Base-by-base conservation (phyloP, 495 filamentous ascomycete species). In the Aspergillus conjunctus region DNA sequence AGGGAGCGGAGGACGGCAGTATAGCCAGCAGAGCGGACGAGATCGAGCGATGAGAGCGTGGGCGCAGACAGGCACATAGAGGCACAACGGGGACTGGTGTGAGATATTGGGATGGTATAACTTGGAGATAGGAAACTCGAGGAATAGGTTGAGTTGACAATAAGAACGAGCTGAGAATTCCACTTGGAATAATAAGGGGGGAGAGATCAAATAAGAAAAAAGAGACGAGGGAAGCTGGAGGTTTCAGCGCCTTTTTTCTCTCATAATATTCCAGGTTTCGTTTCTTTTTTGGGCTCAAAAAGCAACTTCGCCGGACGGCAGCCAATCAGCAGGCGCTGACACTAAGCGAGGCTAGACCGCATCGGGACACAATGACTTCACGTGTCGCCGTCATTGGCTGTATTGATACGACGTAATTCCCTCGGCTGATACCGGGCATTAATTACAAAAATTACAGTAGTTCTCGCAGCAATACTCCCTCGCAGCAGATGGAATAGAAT, bases 21-120 rank as follows among this genome's bases (percentile, higher is more conserved):
- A 56, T 15, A 72, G 71, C 70, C 71, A 70, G 70, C 66, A 55
- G 71, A 63, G 66, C 60, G 61, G 54, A 65, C 70, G 51, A 71
- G 67, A 70, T 68, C 70, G 62, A 70, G 71, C 51, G 69, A 74
- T 44, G 71, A 65, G 46, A 66, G 65, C 52, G 68, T 53, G 49
- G 72, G 66, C 65, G 67, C 71, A 75, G 72, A 71, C 55, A 68
- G 69, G 67, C 67, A 73, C 68, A 76, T 79, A 76, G 72, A 76
- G 71, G 71, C 75, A 44, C 67, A 56, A 61, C 60, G 45, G 50
- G 45, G 59, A 30, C 50, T 37, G 37, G 22, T 44, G n/a, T 51
- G 15, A 51, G 41, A 41, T 48, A 11, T 26, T 26, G 26, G 2
- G 26, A 26, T 22, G 44, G 18, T 55, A 45, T 32, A 43, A 52